Evolutionary conservation across 192 early-diverging fungal genomes (phyloP).

Genomic region (Coemansia sp.): DNA sequence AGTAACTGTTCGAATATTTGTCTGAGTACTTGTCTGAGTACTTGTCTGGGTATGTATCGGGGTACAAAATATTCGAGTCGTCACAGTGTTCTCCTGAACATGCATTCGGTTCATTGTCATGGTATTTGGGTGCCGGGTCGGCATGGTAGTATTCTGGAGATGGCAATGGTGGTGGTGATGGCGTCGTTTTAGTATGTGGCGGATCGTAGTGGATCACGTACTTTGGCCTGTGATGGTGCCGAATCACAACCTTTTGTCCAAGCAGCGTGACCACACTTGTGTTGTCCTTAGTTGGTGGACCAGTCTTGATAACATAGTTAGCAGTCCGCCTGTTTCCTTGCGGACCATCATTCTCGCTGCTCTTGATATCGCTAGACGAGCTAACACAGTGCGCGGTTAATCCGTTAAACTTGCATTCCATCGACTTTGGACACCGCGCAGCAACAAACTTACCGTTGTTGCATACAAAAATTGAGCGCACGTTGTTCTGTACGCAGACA

Average conservation of each 20-base stretch:
- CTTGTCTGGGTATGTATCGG: background rate
- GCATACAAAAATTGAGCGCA: background rate
- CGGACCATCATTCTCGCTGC: background rate
- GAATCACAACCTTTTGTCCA: constrained; percentile 1
- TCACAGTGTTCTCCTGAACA: constrained; percentile 2
- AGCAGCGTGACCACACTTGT: background rate
- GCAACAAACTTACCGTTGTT: constrained; percentile 7
- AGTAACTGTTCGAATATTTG: no score
- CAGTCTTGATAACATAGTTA: background rate
- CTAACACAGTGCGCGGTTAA: constrained; percentile 1
- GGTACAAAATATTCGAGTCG: background rate
- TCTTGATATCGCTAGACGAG: background rate
- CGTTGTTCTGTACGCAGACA: background rate
- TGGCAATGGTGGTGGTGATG: background rate
- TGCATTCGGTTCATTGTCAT: constrained; percentile 2
- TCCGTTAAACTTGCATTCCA: background rate
- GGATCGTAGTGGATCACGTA: background rate
- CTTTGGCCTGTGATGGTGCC: constrained; percentile 3
- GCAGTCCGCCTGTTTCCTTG: constrained; percentile 4
- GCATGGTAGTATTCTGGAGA: background rate
- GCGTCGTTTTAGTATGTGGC: background rate
- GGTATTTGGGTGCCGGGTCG: constrained; percentile 10
- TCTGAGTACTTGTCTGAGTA: constrained; percentile 1
- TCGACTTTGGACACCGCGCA: background rate
- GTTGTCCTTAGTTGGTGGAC: background rate